Evolutionary conservation across 2,329 filamentous ascomycete genomes (phyloP), one percentile per base, ranked within the genome.

Genomic region (Penicillium palitans): DNA sequence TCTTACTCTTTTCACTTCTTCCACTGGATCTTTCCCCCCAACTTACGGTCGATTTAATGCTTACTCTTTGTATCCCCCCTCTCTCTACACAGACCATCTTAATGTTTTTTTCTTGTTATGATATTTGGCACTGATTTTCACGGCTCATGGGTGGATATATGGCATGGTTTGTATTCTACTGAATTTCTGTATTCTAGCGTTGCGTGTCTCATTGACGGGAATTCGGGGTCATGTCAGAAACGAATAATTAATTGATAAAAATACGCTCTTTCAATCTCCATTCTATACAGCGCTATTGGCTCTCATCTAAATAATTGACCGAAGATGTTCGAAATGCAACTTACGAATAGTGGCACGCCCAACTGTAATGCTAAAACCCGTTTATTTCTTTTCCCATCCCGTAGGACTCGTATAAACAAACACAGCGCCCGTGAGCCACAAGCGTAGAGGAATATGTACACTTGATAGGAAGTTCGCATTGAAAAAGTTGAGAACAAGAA

Each of bases 131-230:
- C 47, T 55, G 29, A 56, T 25, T 53, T 61, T 45, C 47, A 62
- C 57, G 54, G 55, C 52, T 56, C 41, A 50, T 51, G 50, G 57
- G 54, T 46, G 61, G 51, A 52, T 21, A 60, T 52, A 56, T 58
- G 50, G 41, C 39, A 58, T 51, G 42, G 27, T 47, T 47, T 50
- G 54, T 48, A 55, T 49, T 62, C 35, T 33, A 46, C 49, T 31
- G 27, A 37, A 41, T 24, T 58, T 60, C 17, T 63, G 58, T 61
- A 64, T 57, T 62, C 55, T 66, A 66, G 63, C 63, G 62, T 60
- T 59, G 58, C 62, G 63, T 67, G 41, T 51, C 51, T 41, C 53
- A 52, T 44, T 44, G 37, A 48, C 10, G 50, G 24, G 19, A n/a
- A 15, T 19, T 12, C 33, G 24, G 49, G 46, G 4, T 45, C 48